Base-by-base conservation (phyloP, 2,329 filamentous ascomycete genomes). In the Emergomyces africanus region DNA sequence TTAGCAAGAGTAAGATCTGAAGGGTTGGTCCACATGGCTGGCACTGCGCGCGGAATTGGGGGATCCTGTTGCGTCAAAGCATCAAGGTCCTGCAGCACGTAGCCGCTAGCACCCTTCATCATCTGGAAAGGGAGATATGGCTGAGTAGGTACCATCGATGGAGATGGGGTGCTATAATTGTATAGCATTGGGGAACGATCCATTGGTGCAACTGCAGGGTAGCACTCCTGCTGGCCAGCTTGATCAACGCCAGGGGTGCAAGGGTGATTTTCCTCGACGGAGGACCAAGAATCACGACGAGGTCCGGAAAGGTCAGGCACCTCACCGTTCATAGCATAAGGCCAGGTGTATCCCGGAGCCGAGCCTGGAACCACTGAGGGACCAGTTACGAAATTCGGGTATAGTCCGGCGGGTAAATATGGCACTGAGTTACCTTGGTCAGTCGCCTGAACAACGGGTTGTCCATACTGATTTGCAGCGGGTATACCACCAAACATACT, bases 1-100 rank as follows among this genome's bases (percentile, higher is more conserved):
- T 96, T 91, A 64, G 96, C 92, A 33, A 97, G 83, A 48, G 88
- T 91, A 80, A 96, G 89, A 60, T 92, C 91, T 28, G 86, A 86
- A 33, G 90, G 89, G 60, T 88, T 90, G 69, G 89, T 78, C 75
- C 75, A 91, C 64, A 90, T 86, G 6, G 94, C 92, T 18, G 92
- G 92, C 51, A 99, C 91, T 56, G 94, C 92, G 63, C 83, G 82
- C 23, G 94, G 94, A 62, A 99, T 88, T 0, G 84, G 74, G 20
- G 94, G 94, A n/a, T 90, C 85, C 69, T 88, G 83, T 67, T 85
- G 78, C 49, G 89, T 78, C 54, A 91, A 74, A 23, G 81, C 81
- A 59, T 89, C 84, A 57, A 90, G 68, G 57, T 78, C 75, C 62
- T 74, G 74, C 54, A 76, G 64, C n/a, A 75, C 71, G 61, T 78